Percentiles rank a stretch among this genome's conserved stretches.
Conservation (phyloP, 306 rosid genomes). For the Cicer cuneatum region DNA sequence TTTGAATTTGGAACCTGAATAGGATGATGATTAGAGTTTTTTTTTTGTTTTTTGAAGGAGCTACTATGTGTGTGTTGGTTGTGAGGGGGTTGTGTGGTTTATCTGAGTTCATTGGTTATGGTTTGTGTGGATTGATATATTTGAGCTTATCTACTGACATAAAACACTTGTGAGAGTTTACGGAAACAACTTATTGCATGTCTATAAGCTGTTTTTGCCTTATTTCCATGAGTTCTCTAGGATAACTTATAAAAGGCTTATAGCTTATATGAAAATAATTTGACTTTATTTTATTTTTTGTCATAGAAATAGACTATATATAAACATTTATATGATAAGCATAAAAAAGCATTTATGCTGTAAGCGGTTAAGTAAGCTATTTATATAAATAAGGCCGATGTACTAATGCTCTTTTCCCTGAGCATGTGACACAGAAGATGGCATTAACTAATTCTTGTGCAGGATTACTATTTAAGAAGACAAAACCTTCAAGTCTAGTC, state of each 20-base stretch:
- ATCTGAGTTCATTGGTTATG: neutral
- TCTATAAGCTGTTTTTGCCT: neutral
- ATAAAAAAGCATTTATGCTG: too few species aligned
- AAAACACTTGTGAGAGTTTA: too few species aligned
- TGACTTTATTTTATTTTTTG: too few species aligned
- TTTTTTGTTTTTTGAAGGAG: constrained; percentile 11
- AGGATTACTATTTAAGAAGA: constrained; percentile 58
- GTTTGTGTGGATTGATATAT: too few species aligned
- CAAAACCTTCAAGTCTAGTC: constrained; percentile 68
- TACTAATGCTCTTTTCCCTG: neutral
- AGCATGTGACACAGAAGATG: constrained; percentile 1
- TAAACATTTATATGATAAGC: too few species aligned
- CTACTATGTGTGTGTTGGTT: constrained; percentile 10
- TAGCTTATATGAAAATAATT: too few species aligned
- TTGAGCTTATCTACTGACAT: too few species aligned
- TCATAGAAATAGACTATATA: too few species aligned
- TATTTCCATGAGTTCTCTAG: too few species aligned
- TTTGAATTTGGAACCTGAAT: constrained; percentile 21
- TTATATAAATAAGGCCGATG: neutral
- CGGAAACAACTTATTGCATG: too few species aligned
- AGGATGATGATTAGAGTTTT: constrained; percentile 12
- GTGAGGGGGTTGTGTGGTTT: constrained; percentile 23
- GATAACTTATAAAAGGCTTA: too few species aligned
- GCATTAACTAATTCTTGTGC: constrained; percentile 34
- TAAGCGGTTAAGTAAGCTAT: too few species aligned